Percentiles rank a stretch among this genome's conserved stretches.
These are phyloP conservation scores for Claviceps maximensis DNA, from an alignment of 2,329 filamentous ascomycete genomes.

Conservation along the genomic window DNA sequence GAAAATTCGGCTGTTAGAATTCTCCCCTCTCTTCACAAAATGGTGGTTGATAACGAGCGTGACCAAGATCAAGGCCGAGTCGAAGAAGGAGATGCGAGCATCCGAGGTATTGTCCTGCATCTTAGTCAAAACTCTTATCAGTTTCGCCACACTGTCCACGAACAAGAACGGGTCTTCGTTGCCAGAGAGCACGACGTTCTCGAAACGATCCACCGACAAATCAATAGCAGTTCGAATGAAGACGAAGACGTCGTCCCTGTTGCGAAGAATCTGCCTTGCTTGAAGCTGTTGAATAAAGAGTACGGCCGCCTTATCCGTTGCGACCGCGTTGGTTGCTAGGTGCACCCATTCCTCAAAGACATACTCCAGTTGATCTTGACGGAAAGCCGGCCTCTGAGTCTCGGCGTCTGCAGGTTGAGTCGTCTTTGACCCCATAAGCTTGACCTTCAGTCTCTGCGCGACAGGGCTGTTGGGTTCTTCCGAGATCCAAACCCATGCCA, in stretches of 20 bases:
- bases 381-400: constrained; percentile 25
- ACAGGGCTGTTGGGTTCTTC: constrained; percentile 54
- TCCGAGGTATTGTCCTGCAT: constrained; percentile 53
- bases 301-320: constrained; percentile 55
- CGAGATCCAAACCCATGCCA: constrained; percentile 66
- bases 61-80: constrained; percentile 64
- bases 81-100: constrained; percentile 58
- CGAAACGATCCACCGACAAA: constrained; percentile 62
- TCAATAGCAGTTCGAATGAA: constrained; percentile 79
- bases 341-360: constrained; percentile 92
- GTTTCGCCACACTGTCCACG: constrained; percentile 69
- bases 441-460: constrained; percentile 60
- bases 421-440: constrained; percentile 30
- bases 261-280: constrained; percentile 56
- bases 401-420: constrained; percentile 41
- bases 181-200: constrained; percentile 52
- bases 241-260: constrained; percentile 60
- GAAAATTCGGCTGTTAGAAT: constrained; percentile 79
- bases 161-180: constrained; percentile 44
- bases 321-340: constrained; percentile 63
- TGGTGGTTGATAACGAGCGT: constrained; percentile 77
- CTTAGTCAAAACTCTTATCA: constrained; percentile 64
- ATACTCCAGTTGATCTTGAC: constrained; percentile 80
- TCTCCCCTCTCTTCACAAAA: constrained; percentile 65
- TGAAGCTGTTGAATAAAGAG: constrained; percentile 81